phyloP scores from a whole-genome alignment of 2,329 filamentous ascomycete species.

The Fusarium caatingaense region DNA sequence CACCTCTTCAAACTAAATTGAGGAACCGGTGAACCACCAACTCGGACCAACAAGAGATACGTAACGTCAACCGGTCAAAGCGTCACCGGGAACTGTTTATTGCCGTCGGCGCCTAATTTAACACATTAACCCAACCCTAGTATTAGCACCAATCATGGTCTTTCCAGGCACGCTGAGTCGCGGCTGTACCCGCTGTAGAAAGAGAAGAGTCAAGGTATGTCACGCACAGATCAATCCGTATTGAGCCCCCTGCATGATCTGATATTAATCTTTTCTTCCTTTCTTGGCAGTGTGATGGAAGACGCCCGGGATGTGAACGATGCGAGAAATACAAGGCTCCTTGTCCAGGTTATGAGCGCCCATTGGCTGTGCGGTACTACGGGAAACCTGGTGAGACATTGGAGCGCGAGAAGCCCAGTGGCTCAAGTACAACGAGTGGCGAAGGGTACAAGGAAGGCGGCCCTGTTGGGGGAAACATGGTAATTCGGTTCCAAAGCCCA shows the following conservation, averaged over 20 bases:
- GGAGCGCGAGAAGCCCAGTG: not conserved
- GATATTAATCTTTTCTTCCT: not conserved
- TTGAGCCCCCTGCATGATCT: not conserved
- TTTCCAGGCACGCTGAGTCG: conserved; percentile 22
- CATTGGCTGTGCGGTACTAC: conserved; percentile 22
- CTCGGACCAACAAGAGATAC: not conserved
- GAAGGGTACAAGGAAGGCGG: not conserved
- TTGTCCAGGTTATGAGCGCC: conserved; percentile 27
- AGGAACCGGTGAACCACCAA: not conserved
- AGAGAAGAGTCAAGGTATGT: conserved; percentile 28
- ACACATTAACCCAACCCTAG: not conserved
- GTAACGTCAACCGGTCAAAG: not conserved
- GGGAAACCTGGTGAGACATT: conserved; percentile 15
- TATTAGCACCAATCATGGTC: conserved; percentile 15
- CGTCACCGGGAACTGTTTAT: not conserved
- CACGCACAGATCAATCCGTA: not conserved
- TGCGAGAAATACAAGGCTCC: conserved; percentile 23
- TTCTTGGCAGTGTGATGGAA: conserved; percentile 17
- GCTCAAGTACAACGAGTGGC: too few relatives aligned
- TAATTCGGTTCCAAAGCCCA: not conserved
- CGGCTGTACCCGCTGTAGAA: conserved; percentile 23
- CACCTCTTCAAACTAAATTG: not conserved
- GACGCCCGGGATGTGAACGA: conserved; percentile 24
- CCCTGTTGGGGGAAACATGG: too few relatives aligned
- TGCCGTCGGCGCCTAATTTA: not conserved